phyloP scores from a whole-genome alignment of 2,329 filamentous ascomycete genomes.

The Davidsoniella eucalypti region DNA sequence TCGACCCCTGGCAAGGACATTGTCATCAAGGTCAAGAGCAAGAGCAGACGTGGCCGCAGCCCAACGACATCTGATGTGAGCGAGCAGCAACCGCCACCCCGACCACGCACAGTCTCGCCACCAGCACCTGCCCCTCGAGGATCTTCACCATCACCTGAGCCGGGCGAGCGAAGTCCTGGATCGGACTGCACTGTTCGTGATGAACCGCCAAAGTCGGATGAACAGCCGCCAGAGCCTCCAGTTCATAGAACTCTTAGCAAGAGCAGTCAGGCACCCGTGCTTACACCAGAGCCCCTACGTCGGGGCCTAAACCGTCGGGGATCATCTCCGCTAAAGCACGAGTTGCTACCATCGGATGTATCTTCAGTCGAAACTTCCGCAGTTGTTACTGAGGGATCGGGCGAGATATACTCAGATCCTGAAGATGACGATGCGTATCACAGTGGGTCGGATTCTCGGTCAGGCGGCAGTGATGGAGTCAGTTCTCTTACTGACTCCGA shows the following conservation, averaged over 20 bases:
- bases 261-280: constrained; percentile 4
- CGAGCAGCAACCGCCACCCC: not conserved
- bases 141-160: constrained; percentile 8
- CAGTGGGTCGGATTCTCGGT: constrained; percentile 5
- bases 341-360: constrained; percentile 73
- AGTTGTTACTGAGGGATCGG: constrained; percentile 32
- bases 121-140: not conserved
- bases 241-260: constrained; percentile 11
- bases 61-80: not conserved
- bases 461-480: constrained; percentile 2
- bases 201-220: not conserved
- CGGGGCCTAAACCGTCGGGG: constrained; percentile 48
- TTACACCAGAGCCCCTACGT: constrained; percentile 7
- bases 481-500: constrained; percentile 16
- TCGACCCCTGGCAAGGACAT: constrained; percentile 1
- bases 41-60: constrained; percentile 10
- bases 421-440: constrained; percentile 24
- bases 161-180: constrained; percentile 16
- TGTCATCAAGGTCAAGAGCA: constrained; percentile 10
- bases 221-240: constrained; percentile 10
- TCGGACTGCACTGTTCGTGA: constrained; percentile 6
- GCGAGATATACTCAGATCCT: constrained; percentile 34
- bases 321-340: constrained; percentile 90
- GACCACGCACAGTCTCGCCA: not conserved
- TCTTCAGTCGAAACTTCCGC: constrained; percentile 41